Percentiles rank a stretch among this genome's conserved stretches.
These are phyloP conservation scores for Candida piceae DNA, from an alignment of 805 yeast genomes.

Conservation along the genomic window DNA sequence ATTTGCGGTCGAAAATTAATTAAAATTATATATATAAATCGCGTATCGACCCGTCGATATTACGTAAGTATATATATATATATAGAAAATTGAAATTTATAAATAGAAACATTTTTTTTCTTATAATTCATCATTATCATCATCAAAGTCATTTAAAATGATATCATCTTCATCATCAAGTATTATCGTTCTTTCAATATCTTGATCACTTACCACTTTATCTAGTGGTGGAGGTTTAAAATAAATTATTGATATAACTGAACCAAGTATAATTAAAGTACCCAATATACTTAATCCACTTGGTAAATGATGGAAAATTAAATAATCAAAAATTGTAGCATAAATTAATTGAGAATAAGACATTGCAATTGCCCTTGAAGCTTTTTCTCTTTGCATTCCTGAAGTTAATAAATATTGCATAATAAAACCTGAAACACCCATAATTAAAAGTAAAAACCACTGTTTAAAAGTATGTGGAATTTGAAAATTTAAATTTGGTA, in stretches of 20 bases:
- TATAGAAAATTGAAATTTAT: too few species aligned
- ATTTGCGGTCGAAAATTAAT: too few species aligned
- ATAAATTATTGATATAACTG: conserved; percentile 57
- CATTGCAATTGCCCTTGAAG: conserved; percentile 73
- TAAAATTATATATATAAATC: too few species aligned
- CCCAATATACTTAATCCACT: conserved; percentile 66
- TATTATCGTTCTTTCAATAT: neutral
- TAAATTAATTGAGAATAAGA: conserved; percentile 72
- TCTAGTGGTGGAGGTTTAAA: conserved; percentile 35
- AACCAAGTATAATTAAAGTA: conserved; percentile 56
- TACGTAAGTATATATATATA: too few species aligned
- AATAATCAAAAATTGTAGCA: conserved; percentile 70
- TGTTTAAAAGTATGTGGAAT: conserved; percentile 58
- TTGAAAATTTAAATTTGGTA: conserved; percentile 57
- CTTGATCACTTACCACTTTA: too few species aligned
- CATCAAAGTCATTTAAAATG: too few species aligned
- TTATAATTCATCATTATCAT: too few species aligned
- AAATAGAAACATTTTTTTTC: too few species aligned
- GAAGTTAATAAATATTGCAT: conserved; percentile 77
- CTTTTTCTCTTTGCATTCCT: conserved; percentile 78
- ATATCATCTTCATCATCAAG: neutral
- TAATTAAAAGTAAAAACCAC: conserved; percentile 55
- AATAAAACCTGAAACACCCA: conserved; percentile 76
- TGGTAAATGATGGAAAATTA: conserved; percentile 72
- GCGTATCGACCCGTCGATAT: too few species aligned